phyloP scores from a whole-genome alignment of 306 rosid species.

The Canavalia gladiata region DNA sequence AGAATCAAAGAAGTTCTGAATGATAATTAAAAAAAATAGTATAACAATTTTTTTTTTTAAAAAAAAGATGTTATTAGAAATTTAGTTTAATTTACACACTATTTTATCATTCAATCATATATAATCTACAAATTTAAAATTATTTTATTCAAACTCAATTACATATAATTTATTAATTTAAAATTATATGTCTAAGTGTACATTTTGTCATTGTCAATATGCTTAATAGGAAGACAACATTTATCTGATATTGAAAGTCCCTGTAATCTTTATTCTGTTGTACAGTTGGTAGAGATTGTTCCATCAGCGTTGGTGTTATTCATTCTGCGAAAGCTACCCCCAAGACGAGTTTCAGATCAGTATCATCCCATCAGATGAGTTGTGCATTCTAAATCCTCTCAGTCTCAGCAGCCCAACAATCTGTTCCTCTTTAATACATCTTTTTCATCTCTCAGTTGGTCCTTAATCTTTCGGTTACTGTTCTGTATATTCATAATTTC shows the following conservation, averaged over 20 bases:
- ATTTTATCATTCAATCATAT: no score
- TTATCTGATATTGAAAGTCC: background rate
- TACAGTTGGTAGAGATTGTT: slow-evolving; percentile 78
- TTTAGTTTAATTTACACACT: no score
- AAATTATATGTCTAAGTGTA: no score
- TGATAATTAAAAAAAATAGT: no score
- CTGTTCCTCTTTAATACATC: background rate
- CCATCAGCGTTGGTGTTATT: slow-evolving; percentile 81
- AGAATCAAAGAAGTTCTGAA: no score
- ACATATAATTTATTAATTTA: no score
- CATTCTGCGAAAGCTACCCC: slow-evolving; percentile 80
- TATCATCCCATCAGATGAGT: slow-evolving; percentile 75
- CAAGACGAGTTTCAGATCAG: slow-evolving; percentile 73
- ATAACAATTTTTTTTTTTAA: no score
- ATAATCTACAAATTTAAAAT: no score
- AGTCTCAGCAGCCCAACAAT: slow-evolving; percentile 22
- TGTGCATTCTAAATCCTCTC: slow-evolving; percentile 34
- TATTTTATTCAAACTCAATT: no score
- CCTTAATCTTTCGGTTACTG: slow-evolving; percentile 35
- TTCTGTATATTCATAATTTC: slow-evolving; percentile 51
- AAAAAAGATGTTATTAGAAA: no score
- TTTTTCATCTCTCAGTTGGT: slow-evolving; percentile 38
- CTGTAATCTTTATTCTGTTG: background rate
- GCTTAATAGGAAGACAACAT: background rate
- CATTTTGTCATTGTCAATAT: background rate